phyloP scores from a whole-genome alignment of 163 green algal genomes.

The Chlorella variabilis region DNA sequence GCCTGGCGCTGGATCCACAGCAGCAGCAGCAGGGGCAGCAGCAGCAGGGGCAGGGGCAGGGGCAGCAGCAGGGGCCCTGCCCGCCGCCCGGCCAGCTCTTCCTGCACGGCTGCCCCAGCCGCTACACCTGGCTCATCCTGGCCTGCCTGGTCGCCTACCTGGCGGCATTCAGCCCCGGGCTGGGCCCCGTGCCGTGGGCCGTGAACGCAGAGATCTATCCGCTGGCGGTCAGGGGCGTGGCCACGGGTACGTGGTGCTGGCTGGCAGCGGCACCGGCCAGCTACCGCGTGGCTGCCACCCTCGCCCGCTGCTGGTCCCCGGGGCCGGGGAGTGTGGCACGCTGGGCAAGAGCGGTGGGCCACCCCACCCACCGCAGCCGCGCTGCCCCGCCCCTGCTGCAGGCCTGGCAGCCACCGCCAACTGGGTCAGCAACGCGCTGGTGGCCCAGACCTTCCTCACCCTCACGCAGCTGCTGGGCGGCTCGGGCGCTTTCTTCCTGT shows the following conservation, averaged over 20 bases:
- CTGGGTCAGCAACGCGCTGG: constrained; percentile 73
- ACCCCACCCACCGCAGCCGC: too few species aligned
- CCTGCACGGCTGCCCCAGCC: constrained; percentile 60
- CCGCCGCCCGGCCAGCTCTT: constrained; percentile 6
- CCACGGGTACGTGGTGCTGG: neutral
- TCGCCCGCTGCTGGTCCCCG: neutral
- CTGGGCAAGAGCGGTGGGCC: too few species aligned
- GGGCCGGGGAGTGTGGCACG: too few species aligned
- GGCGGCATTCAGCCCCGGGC: constrained; percentile 71
- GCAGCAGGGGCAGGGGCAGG: neutral
- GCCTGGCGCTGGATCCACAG: constrained; percentile 29
- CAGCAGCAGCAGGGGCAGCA: neutral
- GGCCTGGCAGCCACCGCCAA: constrained; percentile 70
- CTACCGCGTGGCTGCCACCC: neutral
- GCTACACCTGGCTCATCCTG: constrained; percentile 60
- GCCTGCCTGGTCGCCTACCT: constrained; percentile 69
- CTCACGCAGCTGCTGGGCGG: constrained; percentile 56
- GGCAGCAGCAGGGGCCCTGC: neutral
- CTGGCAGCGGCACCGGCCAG: neutral
- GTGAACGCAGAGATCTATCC: constrained; percentile 80
- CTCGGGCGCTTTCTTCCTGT: constrained; percentile 60
- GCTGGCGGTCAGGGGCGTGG: constrained; percentile 58
- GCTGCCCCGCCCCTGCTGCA: neutral
- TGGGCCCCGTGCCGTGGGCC: constrained; percentile 81
- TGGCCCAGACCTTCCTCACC: constrained; percentile 72